Evolutionary conservation across 768 basidiomycete species (phyloP), one percentile per base, ranked within the genome.

Genomic region (Mycena indigotica): DNA sequence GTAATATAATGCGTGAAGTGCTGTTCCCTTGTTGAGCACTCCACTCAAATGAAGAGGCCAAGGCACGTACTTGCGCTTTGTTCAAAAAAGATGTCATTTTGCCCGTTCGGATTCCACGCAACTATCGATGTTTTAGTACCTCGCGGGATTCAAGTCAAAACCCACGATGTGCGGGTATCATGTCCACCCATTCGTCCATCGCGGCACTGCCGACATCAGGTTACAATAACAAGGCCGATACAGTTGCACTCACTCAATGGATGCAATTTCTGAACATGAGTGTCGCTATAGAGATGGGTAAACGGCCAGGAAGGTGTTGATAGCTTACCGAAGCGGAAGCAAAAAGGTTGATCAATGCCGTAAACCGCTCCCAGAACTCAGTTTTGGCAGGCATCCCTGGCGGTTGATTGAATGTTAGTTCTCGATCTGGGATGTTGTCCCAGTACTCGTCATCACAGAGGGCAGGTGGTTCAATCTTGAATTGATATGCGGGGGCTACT

Each of bases 361-460:
- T 66, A 24, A 70, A 71, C 32, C 73, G 72, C 44, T 75, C 74
- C 65, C 80, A 80, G 41, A 68, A 75, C 2, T 76, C 62, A 2
- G 79, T 62, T 21, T 66, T 57, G 3, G 76, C 70, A 2, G 79
- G 76, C 60, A 75, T 76, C 13, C 70, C 74, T 1, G 72, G 67
- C 4, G 84, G 84, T 61, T 84, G 84, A 55, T 75, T 74, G 69
- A 81, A 83, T 38, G 10, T 5, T 74, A 72, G 12, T 68, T 70
- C 2, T 70, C 67, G 1, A 74, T 72, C 40, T 75, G 75, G 1
- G 56, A 68, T 25, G 63, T 67, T 19, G 74, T n/a, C 71, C 82
- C 82, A 84, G 57, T 79, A 83, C 60, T 75, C 73, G 65, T 76
- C 75, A 62, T 85, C 83, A 32, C 80, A 79, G 30, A 78, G 76